phyloP scores from a whole-genome alignment of 129 eudicot species.

The Chrysanthemum seticuspe region DNA sequence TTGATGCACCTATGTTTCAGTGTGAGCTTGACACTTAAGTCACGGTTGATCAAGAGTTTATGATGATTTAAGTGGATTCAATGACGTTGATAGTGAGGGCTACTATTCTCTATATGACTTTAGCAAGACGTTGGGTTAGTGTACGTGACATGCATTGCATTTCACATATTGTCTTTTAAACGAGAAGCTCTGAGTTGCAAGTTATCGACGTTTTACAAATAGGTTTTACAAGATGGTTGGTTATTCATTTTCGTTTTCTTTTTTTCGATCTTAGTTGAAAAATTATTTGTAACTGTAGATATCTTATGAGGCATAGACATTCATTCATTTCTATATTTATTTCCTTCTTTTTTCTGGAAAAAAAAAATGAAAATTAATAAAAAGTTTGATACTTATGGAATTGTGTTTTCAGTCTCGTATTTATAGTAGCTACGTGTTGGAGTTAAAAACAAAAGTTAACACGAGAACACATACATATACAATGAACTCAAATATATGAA shows the following conservation, averaged over 20 bases:
- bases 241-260: conserved; percentile 9
- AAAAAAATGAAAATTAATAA: conserved; percentile 27
- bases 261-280: background rate
- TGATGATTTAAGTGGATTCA: too few species aligned
- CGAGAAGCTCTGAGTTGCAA: too few species aligned
- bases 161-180: too few species aligned
- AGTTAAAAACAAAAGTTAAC: background rate
- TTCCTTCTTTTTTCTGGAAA: conserved; percentile 16
- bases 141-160: too few species aligned
- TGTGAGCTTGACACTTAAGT: conserved; percentile 49
- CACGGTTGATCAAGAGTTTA: too few species aligned
- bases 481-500: background rate
- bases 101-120: too few species aligned
- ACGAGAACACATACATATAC: too few species aligned
- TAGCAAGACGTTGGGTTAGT: too few species aligned
- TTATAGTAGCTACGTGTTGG: background rate
- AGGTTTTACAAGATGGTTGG: conserved; percentile 10
- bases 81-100: too few species aligned
- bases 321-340: conserved; percentile 37
- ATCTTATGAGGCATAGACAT: conserved; percentile 33
- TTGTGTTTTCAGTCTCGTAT: background rate
- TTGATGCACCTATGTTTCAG: conserved; percentile 46
- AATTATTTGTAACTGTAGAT: conserved; percentile 33
- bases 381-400: background rate
- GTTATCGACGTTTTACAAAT: too few species aligned